phyloP scores from a whole-genome alignment of 1,139 yeast genomes.

The Eremothecium gossypii region DNA sequence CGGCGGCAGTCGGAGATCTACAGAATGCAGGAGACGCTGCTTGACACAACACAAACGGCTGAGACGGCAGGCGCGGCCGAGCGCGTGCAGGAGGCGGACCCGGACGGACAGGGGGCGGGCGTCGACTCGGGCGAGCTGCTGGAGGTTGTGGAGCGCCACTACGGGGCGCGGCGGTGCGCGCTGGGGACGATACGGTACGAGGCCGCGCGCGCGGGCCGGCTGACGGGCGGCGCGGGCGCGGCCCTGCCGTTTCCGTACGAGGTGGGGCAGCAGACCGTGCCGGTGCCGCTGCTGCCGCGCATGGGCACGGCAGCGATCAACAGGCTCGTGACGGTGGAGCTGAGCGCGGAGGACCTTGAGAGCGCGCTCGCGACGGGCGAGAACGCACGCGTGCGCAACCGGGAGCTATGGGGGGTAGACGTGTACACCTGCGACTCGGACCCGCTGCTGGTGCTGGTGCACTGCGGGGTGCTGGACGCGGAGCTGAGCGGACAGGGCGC shows the following conservation, averaged over 20 bases:
- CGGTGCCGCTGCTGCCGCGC: constrained; percentile 25
- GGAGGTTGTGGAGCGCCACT: constrained; percentile 12
- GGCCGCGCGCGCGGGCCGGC: constrained; percentile 16
- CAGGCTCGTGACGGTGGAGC: constrained; percentile 15
- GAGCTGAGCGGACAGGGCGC: constrained; percentile 28
- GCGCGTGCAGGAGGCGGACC: not conserved
- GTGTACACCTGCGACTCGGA: constrained; percentile 92
- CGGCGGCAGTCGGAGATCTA: constrained; percentile 28
- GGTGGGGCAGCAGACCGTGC: constrained; percentile 10
- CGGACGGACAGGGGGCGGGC: constrained; percentile 1
- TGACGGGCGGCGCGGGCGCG: constrained; percentile 6
- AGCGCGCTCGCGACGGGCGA: constrained; percentile 20
- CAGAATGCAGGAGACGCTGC: constrained; percentile 27
- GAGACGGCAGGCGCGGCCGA: constrained; percentile 2
- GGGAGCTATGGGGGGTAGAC: constrained; percentile 87
- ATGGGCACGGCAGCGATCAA: constrained; percentile 16
- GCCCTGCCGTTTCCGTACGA: constrained; percentile 25
- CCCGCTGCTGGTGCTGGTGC: constrained; percentile 62
- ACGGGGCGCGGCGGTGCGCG: constrained; percentile 9
- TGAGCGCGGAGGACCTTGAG: constrained; percentile 18
- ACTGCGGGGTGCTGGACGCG: constrained; percentile 53
- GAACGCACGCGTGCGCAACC: constrained; percentile 28
- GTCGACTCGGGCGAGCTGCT: constrained; percentile 16
- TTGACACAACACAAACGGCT: constrained; percentile 18
- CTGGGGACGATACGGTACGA: constrained; percentile 20